phyloP scores from a whole-genome alignment of 495 filamentous ascomycete species.

The Podospora pseudopauciseta region DNA sequence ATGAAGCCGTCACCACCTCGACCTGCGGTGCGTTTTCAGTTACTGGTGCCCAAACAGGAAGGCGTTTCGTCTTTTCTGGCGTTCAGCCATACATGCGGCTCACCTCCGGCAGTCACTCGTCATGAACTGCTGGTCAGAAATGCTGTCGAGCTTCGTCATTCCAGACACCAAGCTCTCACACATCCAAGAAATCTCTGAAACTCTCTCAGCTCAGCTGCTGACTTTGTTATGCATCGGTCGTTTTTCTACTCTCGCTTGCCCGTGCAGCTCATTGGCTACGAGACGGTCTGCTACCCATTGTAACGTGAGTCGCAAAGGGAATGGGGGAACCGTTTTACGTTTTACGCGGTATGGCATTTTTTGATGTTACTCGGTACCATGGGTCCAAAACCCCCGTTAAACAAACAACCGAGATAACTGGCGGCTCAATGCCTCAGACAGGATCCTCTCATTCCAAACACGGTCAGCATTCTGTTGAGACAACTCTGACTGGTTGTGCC shows the following conservation, averaged over 20 bases:
- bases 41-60: slow-evolving; percentile 6
- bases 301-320: slow-evolving; percentile 3
- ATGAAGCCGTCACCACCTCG: slow-evolving; percentile 3
- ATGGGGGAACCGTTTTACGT: slow-evolving; percentile 7
- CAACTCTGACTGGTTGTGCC: neutral
- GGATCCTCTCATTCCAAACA: neutral
- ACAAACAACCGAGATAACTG: slow-evolving; percentile 11
- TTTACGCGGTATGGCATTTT: neutral
- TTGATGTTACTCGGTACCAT: slow-evolving; percentile 6
- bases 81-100: slow-evolving; percentile 1
- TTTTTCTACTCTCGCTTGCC: slow-evolving; percentile 20
- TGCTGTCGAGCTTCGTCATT: neutral
- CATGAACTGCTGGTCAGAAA: neutral
- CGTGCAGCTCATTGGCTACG: slow-evolving; percentile 17
- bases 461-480: neutral
- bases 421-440: neutral
- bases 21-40: neutral
- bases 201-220: neutral
- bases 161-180: neutral
- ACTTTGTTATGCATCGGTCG: neutral
- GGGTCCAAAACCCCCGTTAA: slow-evolving; percentile 6
- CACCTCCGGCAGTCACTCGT: neutral
- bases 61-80: slow-evolving; percentile 5
- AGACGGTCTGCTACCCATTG: neutral
- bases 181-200: neutral